A percentile compares a stretch with the other conserved stretches of the same genome.
Evolutionary conservation across 805 yeast species (phyloP).

Genomic region (Grigorovia humatica): DNA sequence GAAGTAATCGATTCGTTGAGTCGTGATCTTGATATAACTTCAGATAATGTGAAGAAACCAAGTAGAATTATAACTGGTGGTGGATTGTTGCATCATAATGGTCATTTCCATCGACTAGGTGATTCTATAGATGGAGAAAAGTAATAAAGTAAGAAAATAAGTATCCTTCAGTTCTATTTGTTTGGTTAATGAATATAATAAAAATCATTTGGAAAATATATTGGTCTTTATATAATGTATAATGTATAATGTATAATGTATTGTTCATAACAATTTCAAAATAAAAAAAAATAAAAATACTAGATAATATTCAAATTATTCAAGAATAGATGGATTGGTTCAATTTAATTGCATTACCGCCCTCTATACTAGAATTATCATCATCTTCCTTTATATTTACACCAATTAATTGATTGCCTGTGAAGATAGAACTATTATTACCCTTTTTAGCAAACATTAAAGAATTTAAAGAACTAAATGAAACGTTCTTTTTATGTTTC

Average conservation of each 20-base stretch:
- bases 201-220: too few relatives aligned
- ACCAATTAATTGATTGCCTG: conserved; percentile 21
- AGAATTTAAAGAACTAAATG: conserved; percentile 27
- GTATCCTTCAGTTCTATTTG: background rate
- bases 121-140: conserved; percentile 4
- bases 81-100: conserved; percentile 55
- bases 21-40: background rate
- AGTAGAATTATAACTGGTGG: conserved; percentile 28
- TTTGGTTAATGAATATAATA: background rate
- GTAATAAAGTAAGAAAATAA: too few relatives aligned
- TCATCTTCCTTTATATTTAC: conserved; percentile 24
- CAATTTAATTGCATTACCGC: conserved; percentile 15
- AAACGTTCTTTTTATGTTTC: conserved; percentile 27
- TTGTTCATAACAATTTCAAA: background rate
- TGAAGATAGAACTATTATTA: conserved; percentile 13
- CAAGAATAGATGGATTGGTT: conserved; percentile 25
- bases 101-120: conserved; percentile 47
- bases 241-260: too few relatives aligned
- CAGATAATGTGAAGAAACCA: too few relatives aligned
- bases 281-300: too few relatives aligned
- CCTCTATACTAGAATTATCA: conserved; percentile 12
- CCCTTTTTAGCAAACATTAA: conserved; percentile 27
- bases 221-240: too few relatives aligned
- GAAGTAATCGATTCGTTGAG: conserved; percentile 49
- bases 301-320: background rate